phyloP scores from a whole-genome alignment of 2,329 filamentous ascomycete genomes.

The Fusarium lyarnte region DNA sequence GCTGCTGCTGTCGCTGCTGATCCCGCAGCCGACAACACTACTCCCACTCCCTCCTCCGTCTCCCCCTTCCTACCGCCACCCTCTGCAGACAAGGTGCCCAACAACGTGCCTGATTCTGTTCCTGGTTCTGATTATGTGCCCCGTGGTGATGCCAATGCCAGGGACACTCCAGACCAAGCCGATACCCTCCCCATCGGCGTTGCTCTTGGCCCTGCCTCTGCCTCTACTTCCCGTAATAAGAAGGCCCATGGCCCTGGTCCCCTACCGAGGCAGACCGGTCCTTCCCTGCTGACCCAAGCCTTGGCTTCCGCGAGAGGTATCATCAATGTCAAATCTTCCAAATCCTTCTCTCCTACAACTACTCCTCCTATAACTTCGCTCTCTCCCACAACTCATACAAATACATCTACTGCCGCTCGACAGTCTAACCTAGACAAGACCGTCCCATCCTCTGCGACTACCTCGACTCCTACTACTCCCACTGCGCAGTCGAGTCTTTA shows the following conservation, averaged over 20 bases:
- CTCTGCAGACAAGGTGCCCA: constrained; percentile 36
- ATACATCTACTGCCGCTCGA: constrained; percentile 8
- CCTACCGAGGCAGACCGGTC: constrained; percentile 57
- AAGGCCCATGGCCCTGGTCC: constrained; percentile 54
- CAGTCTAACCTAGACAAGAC: constrained; percentile 26
- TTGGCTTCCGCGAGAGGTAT: constrained; percentile 68
- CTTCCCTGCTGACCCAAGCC: constrained; percentile 66
- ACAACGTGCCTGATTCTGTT: constrained; percentile 42
- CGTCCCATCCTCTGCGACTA: constrained; percentile 11
- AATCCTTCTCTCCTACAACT: constrained; percentile 21
- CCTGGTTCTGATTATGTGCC: constrained; percentile 38
- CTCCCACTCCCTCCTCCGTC: constrained; percentile 39
- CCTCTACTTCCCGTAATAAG: constrained; percentile 50
- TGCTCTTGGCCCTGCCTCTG: constrained; percentile 20
- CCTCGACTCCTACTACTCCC: constrained; percentile 18
- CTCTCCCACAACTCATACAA: constrained; percentile 7
- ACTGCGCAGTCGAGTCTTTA: constrained; percentile 7
- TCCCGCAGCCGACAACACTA: constrained; percentile 27
- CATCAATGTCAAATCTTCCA: constrained; percentile 29
- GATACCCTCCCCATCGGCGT: constrained; percentile 18
- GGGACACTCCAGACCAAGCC: constrained; percentile 23
- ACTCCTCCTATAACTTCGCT: constrained; percentile 25
- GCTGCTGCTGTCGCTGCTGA: constrained; percentile 32
- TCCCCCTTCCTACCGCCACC: constrained; percentile 35
- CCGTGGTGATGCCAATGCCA: constrained; percentile 41